A percentile compares a stretch with the other conserved stretches of the same genome.
phyloP scores from a whole-genome alignment of 1,284 basidiomycete genomes.

The Apiotrichum porosum region DNA sequence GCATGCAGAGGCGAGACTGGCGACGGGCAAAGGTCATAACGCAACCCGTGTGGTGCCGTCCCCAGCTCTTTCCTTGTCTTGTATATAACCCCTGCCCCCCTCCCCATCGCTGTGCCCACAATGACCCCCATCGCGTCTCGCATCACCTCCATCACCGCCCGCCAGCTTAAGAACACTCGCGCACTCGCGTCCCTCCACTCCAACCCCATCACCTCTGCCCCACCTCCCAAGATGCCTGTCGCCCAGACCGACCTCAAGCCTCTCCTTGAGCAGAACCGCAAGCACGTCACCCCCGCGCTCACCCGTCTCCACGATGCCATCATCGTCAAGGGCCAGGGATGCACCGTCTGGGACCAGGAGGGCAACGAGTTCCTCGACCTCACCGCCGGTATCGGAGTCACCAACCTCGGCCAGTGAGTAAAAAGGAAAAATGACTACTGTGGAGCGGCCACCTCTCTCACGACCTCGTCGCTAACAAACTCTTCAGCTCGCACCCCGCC shows the following conservation, averaged over 20 bases:
- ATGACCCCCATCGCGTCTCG: too few relatives aligned
- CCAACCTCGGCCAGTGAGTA: constrained; percentile 20
- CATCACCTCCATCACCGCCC: too few relatives aligned
- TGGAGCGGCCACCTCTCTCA: background rate
- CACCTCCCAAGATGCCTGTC: constrained; percentile 12
- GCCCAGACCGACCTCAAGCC: constrained; percentile 17
- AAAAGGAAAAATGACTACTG: background rate
- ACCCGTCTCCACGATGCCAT: constrained; percentile 54
- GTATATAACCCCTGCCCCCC: too few relatives aligned
- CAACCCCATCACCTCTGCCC: background rate
- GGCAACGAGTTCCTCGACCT: constrained; percentile 71
- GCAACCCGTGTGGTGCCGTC: too few relatives aligned
- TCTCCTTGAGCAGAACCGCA: constrained; percentile 21
- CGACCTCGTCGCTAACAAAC: constrained; percentile 15
- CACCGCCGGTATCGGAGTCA: constrained; percentile 70
- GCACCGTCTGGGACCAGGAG: constrained; percentile 60
- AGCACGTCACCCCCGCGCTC: constrained; percentile 34
- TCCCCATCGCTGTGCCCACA: too few relatives aligned
- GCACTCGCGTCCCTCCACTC: background rate
- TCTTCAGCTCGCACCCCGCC: constrained; percentile 68
- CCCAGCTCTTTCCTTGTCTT: too few relatives aligned
- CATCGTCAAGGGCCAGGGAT: constrained; percentile 71
- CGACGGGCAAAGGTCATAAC: too few relatives aligned
- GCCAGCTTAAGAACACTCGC: too few relatives aligned
- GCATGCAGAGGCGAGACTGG: too few relatives aligned